These are phyloP conservation scores for Mycosphaerella sp. DNA, from an alignment of 2,329 filamentous ascomycete species.

Conservation along the genomic window DNA sequence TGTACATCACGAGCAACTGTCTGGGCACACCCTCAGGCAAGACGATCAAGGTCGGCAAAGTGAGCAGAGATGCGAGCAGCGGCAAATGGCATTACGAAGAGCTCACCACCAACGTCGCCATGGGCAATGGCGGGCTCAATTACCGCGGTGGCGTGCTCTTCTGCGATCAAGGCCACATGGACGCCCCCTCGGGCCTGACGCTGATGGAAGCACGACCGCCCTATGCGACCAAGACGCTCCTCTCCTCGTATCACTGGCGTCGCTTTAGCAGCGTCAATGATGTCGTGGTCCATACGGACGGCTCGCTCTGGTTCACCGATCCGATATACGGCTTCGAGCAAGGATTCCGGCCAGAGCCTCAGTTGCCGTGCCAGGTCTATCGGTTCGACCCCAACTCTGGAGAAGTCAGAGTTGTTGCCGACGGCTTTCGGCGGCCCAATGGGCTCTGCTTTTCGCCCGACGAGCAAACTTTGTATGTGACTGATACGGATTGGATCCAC, in stretches of 20 bases:
- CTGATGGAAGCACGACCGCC: conserved; percentile 22
- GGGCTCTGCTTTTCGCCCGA: conserved; percentile 54
- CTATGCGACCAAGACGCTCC: conserved; percentile 33
- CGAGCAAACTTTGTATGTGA: conserved; percentile 49
- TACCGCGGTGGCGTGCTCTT: conserved; percentile 36
- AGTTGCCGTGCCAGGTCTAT: conserved; percentile 50
- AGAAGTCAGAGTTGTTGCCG: conserved; percentile 51
- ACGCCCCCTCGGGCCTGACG: conserved; percentile 24
- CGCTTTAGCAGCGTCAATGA: conserved; percentile 58
- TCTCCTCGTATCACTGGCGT: conserved; percentile 57
- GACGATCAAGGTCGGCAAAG: conserved; percentile 27
- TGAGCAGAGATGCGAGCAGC: conserved; percentile 15
- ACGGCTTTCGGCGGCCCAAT: conserved; percentile 53
- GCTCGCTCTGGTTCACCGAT: conserved; percentile 61
- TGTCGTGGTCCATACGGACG: conserved; percentile 46
- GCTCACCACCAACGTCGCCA: conserved; percentile 35
- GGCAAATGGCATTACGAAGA: conserved; percentile 41
- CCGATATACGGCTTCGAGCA: conserved; percentile 55
- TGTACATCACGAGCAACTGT: conserved; percentile 41
- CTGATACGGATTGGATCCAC: conserved; percentile 50
- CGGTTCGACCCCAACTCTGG: conserved; percentile 48
- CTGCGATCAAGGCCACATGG: conserved; percentile 30
- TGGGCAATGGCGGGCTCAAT: conserved; percentile 49
- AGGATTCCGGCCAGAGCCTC: conserved; percentile 50
- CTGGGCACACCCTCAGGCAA: conserved; percentile 14